A percentile compares a stretch with the other conserved stretches of the same genome.
These are phyloP conservation scores for Hanseniaspora mollemarum DNA, from an alignment of 805 yeast species.

Conservation along the genomic window DNA sequence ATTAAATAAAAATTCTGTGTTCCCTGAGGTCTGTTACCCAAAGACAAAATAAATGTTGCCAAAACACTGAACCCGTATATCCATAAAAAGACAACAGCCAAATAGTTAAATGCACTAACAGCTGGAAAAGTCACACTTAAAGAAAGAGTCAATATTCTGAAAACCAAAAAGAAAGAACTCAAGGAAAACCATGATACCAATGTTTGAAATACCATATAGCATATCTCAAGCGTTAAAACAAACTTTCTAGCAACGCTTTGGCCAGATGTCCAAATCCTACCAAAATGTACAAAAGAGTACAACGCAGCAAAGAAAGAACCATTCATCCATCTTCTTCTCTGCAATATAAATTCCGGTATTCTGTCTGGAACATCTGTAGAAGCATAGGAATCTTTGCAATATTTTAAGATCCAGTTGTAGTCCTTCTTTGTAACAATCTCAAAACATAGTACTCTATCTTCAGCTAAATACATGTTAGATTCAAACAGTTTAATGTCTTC, in stretches of 20 bases:
- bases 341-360: conserved; percentile 75
- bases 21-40: conserved; percentile 91
- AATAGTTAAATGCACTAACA: conserved; percentile 61
- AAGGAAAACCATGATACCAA: conserved; percentile 86
- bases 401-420: conserved; percentile 66
- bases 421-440: conserved; percentile 80
- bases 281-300: conserved; percentile 70
- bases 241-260: conserved; percentile 61
- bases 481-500: conserved; percentile 71
- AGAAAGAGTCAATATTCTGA: conserved; percentile 72
- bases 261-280: conserved; percentile 63
- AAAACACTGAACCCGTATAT: conserved; percentile 68
- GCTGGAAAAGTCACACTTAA: conserved; percentile 44
- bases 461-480: conserved; percentile 94
- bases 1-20: conserved; percentile 65
- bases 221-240: conserved; percentile 61
- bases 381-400: conserved; percentile 79
- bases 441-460: conserved; percentile 89
- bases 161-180: conserved; percentile 81
- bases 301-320: conserved; percentile 93
- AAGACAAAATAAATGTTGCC: conserved; percentile 75
- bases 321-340: conserved; percentile 92
- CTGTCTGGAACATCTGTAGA: conserved; percentile 92
- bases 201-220: conserved; percentile 63
- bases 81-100: conserved; percentile 76